A percentile compares a stretch with the other conserved stretches of the same genome.
phyloP scores from a whole-genome alignment of 495 filamentous ascomycete genomes.

The Elaphomyces granulatus region DNA sequence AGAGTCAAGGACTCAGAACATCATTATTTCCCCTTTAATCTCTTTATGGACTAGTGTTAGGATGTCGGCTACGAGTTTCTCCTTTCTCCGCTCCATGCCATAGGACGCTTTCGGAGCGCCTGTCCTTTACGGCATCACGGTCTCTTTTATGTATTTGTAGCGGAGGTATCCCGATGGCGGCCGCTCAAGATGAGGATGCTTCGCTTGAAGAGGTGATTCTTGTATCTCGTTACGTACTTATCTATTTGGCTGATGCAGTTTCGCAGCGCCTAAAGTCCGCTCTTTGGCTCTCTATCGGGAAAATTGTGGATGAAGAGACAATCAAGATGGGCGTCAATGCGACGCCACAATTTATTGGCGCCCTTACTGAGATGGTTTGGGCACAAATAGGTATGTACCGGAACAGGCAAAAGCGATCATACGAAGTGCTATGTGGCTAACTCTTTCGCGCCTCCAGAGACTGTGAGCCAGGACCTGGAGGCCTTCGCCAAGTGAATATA shows the following conservation, averaged over 20 bases:
- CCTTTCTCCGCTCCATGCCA: too few relatives aligned
- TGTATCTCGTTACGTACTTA: neutral
- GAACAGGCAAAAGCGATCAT: too few relatives aligned
- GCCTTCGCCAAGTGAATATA: slow-evolving; percentile 53
- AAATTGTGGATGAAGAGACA: slow-evolving; percentile 79
- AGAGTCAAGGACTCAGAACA: too few relatives aligned
- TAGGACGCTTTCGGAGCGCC: too few relatives aligned
- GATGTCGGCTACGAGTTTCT: too few relatives aligned
- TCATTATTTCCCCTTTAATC: too few relatives aligned
- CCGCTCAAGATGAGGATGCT: neutral
- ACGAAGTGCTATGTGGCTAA: too few relatives aligned
- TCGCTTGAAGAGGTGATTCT: neutral
- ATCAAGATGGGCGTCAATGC: slow-evolving; percentile 65
- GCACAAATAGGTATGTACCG: slow-evolving; percentile 61
- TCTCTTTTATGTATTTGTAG: slow-evolving; percentile 3
- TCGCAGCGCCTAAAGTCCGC: slow-evolving; percentile 75
- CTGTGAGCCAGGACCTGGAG: slow-evolving; percentile 59
- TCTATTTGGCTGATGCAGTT: neutral
- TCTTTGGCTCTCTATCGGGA: slow-evolving; percentile 82
- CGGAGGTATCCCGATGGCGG: slow-evolving; percentile 2
- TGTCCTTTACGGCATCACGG: neutral
- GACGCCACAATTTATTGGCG: slow-evolving; percentile 89
- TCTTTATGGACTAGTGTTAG: too few relatives aligned
- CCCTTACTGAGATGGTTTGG: slow-evolving; percentile 84
- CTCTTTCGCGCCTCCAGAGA: slow-evolving; percentile 50